Evolutionary conservation across 2,329 filamentous ascomycete species (phyloP), one percentile per base, ranked within the genome.

Genomic region (Aschersonia sp.): DNA sequence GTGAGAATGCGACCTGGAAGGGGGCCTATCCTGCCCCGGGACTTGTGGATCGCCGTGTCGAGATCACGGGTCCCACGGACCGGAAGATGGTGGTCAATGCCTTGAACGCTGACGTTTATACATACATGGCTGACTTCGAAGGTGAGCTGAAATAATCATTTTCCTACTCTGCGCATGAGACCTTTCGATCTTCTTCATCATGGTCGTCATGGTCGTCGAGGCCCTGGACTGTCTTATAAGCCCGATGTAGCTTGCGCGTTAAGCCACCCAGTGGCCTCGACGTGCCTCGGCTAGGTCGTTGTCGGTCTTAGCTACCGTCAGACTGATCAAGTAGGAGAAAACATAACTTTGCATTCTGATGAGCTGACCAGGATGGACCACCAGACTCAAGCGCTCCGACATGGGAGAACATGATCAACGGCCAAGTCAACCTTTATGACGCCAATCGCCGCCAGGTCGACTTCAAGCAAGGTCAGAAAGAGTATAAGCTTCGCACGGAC

Each of bases 11-110:
- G 64, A 81, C 88, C 58, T 98, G 92, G 92, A 92, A 80, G 70
- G 92, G 87, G 52, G 88, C 92, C 42, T 78, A 84, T 46, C 92
- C 92, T 14, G 92, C 90, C 6, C 90, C 92, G 0, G 92, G 92
- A 50, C 77, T 97, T 48, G 81, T 95, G 43, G 92, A 98, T 71
- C 83, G 92, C 55, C 81, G 92, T 52, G 86, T 96, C 33, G 92
- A 98, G 73, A 98, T 97, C 61, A 98, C 92, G 5, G 92, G 92
- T 7, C 92, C 92, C 1, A 96, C 89, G 6, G 92, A 97, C 68
- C 79, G 92, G 56, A 98, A 97, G 78, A 98, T 98, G 92, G 88
- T 97, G 44, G 87, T 97, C 53, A 98, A 98, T 65, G 92, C 92
- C 8, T 63, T 97, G 63, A 98, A 97, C 68, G 83, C 90, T 43